Evolutionary conservation across 768 basidiomycete genomes (phyloP), one percentile per base, ranked within the genome.

Genomic region (Boletellus emodensis): DNA sequence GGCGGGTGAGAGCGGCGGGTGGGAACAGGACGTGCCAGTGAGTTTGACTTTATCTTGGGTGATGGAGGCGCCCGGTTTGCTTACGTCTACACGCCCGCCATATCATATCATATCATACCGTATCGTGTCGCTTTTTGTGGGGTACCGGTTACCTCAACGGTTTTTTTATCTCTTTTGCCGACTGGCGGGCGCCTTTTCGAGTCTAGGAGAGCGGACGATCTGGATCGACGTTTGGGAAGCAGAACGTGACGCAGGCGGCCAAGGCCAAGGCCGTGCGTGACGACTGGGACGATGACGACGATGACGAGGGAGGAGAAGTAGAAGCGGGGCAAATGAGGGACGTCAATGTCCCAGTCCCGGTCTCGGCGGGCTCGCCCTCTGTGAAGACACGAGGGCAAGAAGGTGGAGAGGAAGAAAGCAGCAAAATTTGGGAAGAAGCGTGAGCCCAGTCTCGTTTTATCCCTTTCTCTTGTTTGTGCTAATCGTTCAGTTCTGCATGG

Each of bases 381-480:
- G 17, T 4, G 11, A 4, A 28, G 17, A 37, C 70, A 71, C 17
- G 3, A 17, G 20, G 33, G 13, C 24, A 8, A 14, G 3, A 30
- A 8, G n/a, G 10, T 3, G 37, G 7, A n/a, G n/a, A 15, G 12
- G 49, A 33, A 36, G 71, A 66, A 32, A 80, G 75, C 30, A 76
- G 72, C 61, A 74, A 70, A 47, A 71, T 88, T 45, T 89, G 87
- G 87, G 77, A 82, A 51, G 75, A 80, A 57, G 87, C 87, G 87
- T 88, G 62, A 70, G 85, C 74, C 32, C 30, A 30, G 30, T 11
- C 30, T 30, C 24, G 30, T 36, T 44, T 43, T 30, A 24, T 13
- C 20, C 41, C 22, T 41, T 30, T 57, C 56, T 41, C 41, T 3
- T 18, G 44, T 28, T 42, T 15, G 52, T 55, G 46, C 53, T 55